Conservation (phyloP, 1,139 yeast species). For the Debaryomyces singareniensis region DNA sequence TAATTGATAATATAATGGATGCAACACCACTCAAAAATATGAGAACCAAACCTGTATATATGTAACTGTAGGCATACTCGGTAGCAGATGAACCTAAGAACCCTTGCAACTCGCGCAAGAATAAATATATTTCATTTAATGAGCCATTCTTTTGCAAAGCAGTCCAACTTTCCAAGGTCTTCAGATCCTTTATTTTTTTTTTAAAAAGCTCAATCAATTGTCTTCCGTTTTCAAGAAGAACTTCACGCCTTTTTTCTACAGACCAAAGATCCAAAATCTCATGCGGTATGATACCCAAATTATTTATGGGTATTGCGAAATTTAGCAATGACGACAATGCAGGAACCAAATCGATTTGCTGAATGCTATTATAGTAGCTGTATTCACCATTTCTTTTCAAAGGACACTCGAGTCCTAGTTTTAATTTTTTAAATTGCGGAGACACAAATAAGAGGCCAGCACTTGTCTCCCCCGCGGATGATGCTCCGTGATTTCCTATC, state of each 20-base stretch:
- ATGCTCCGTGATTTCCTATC: slow-evolving; percentile 94
- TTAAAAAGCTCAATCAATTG: slow-evolving; percentile 44
- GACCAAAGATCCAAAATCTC: slow-evolving; percentile 52
- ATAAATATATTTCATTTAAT: slow-evolving; percentile 24
- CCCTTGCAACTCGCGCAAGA: slow-evolving; percentile 47
- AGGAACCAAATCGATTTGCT: slow-evolving; percentile 87
- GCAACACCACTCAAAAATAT: slow-evolving; percentile 23
- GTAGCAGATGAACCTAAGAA: slow-evolving; percentile 63
- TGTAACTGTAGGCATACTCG: slow-evolving; percentile 54
- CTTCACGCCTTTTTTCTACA: slow-evolving; percentile 26
- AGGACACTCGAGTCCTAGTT: slow-evolving; percentile 26
- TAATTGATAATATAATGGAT: slow-evolving; percentile 10
- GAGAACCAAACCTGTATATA: slow-evolving; percentile 41
- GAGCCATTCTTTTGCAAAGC: slow-evolving; percentile 5
- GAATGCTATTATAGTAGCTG: slow-evolving; percentile 47
- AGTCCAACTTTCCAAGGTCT: slow-evolving; percentile 10
- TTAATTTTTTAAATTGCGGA: slow-evolving; percentile 38
- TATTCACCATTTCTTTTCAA: slow-evolving; percentile 32
- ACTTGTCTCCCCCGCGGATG: slow-evolving; percentile 85
- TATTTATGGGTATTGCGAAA: slow-evolving; percentile 81
- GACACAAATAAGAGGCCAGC: slow-evolving; percentile 74
- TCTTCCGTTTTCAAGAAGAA: slow-evolving; percentile 52
- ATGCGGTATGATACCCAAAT: slow-evolving; percentile 65
- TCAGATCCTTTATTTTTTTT: slow-evolving; percentile 15
- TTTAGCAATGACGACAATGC: slow-evolving; percentile 69